Base-by-base conservation (phyloP, 1,139 yeast genomes). In the Pichia sp. region DNA sequence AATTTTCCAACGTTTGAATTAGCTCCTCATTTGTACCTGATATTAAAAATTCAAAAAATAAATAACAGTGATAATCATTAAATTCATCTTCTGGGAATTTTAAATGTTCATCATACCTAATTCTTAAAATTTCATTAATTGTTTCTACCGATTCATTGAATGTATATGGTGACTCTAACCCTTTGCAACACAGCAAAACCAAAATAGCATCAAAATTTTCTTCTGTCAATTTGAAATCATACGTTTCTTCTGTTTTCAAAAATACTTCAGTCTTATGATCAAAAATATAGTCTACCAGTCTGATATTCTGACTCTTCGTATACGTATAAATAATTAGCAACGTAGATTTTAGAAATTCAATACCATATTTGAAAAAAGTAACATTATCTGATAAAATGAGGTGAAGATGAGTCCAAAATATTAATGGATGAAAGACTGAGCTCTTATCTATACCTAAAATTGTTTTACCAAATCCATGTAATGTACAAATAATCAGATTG, bases 341-440 rank as follows among this genome's bases (percentile, higher is more conserved):
- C 5, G 71, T 59, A n/a, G 64, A 69, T 1, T 69, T 60, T 49
- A 74, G 55, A 50, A 73, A 73, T 48, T 75, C 72, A 27, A 80
- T 63, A 3, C 85, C 79, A 29, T 84, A 79, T 57, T 81, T 88
- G 63, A 80, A 84, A 60, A 72, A 69, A 58, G 69, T 76, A 59
- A 67, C 73, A 56, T 67, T 75, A 61, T 58, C 66, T 3, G 75
- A 66, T 48, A 71, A 70, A 11, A 75, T 56, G 22, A 77, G 58
- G 2, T 72, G 63, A 39, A 76, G 53, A 1, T 81, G 72, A n/a
- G 86, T 72, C 96, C 96, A 89, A 54, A 87, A 79, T 58, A 87
- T 65, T 34, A 76, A 73, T 3, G 81, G 75, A 47, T 83, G 76
- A 57, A 84, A 74, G 1, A 71, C 68, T 0, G 91, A 81, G 7